Conservation (phyloP, 1,284 basidiomycete species). For the Ceratobasidium sp. region DNA sequence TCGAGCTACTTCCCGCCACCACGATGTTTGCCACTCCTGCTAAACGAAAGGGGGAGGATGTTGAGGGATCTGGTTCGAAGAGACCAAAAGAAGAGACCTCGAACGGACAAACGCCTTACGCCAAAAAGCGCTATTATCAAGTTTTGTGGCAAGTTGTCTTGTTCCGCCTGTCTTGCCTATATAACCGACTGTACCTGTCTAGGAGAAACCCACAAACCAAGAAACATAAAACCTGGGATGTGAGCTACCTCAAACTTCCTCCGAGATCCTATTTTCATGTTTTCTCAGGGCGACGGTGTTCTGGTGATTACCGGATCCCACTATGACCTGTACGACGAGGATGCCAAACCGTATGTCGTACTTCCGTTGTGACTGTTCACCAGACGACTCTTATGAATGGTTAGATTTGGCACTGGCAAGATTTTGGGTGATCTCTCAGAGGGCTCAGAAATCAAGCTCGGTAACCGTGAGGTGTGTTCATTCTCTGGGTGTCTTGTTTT, state of each 20-base stretch:
- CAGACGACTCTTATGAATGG: neutral
- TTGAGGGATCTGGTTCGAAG: neutral
- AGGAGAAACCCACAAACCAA: slow-evolving; percentile 59
- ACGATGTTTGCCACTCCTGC: slow-evolving; percentile 39
- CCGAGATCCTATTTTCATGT: slow-evolving; percentile 35
- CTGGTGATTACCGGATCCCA: slow-evolving; percentile 40
- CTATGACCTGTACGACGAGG: slow-evolving; percentile 60
- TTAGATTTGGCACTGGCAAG: slow-evolving; percentile 54
- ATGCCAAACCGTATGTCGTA: slow-evolving; percentile 69
- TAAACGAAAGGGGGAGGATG: slow-evolving; percentile 30
- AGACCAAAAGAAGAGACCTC: slow-evolving; percentile 17
- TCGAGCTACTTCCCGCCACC: slow-evolving; percentile 30
- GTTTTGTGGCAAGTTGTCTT: slow-evolving; percentile 25
- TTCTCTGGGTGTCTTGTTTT: neutral
- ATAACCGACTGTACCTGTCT: neutral
- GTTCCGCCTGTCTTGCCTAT: neutral
- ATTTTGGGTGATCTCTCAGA: slow-evolving; percentile 58
- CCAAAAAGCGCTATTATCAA: slow-evolving; percentile 35
- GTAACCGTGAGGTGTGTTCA: slow-evolving; percentile 77
- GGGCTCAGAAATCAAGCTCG: slow-evolving; percentile 71
- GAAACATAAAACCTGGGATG: slow-evolving; percentile 65
- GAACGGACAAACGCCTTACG: neutral
- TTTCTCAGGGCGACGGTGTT: slow-evolving; percentile 46
- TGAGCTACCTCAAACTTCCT: slow-evolving; percentile 27
- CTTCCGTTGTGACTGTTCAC: neutral